Evolutionary conservation across 208 protist species (phyloP), one percentile per base, ranked within the genome.

Genomic region (Trypanosomatidae sp.): DNA sequence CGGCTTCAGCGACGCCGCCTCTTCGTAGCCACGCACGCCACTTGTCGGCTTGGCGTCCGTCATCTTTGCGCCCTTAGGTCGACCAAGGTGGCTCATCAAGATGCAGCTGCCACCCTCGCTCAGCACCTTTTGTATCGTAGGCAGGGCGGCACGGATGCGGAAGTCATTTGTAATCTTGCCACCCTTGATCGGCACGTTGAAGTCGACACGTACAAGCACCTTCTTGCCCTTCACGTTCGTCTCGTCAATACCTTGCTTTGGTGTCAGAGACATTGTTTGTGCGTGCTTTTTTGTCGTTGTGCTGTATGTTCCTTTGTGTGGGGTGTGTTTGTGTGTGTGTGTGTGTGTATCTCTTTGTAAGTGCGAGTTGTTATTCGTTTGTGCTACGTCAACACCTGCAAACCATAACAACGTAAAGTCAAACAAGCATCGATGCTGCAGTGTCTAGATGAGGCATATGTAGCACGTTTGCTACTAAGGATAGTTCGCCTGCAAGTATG

Each of bases 121-220:
- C 27, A 98, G 67, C 35, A 95, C 72, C 43, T 98, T 90, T 38
- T 96, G 71, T 43, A 99, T 87, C 21, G 97, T 97, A 40, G 96
- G 96, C 21, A 99, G 37, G 6, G 96, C 76, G 22, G 88, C 85
- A 33, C 78, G 87, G 47, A 98, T 98, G 52, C 97, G 76, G 48
- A 88, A 87, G 53, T 86, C 79, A 56, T 97, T 97, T 28, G 86
- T 96, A 48, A 99, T 98, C 24, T 81, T 66, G 39, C 88, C 89
- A 30, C 96, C 70, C 55, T 96, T 90, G 33, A 97, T 60, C 19
- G 97, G 97, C 28, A 99, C 97, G 74, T 99, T 99, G 59, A 97
- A 98, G 66, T 99, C 97, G 27, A 98, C 95, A 47, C 96, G 89
- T 46, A 84, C 66, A 21, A 99, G 77, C 25, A 97, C 96, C 63